Conservation (phyloP, 306 rosid species). For the Cercis canadensis region DNA sequence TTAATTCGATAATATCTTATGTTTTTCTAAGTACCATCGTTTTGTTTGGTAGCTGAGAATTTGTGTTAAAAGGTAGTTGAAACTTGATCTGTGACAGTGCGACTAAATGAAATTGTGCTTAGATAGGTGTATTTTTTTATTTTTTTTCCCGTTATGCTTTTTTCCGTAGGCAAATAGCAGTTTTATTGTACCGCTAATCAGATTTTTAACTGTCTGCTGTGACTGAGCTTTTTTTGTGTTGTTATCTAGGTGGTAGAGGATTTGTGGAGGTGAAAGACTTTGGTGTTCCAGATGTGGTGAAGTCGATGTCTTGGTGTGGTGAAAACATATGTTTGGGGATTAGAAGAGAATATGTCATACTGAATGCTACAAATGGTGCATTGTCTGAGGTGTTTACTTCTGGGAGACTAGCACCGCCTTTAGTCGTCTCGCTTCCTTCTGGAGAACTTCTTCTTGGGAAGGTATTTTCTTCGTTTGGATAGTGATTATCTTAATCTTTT, state of each 20-base stretch:
- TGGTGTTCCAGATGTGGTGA: conserved; percentile 84
- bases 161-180: not conserved
- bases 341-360: conserved; percentile 80
- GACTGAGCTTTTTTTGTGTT: conserved; percentile 10
- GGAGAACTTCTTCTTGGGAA: conserved; percentile 99
- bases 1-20: not conserved
- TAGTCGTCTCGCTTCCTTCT: conserved; percentile 86
- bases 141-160: not conserved
- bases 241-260: conserved; percentile 81
- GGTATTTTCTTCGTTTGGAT: conserved; percentile 50
- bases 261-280: conserved; percentile 95
- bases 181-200: not conserved
- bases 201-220: not conserved
- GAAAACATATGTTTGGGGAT: conserved; percentile 92
- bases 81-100: not conserved
- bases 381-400: conserved; percentile 89
- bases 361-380: conserved; percentile 78
- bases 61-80: not conserved
- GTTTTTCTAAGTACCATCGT: not conserved
- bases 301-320: conserved; percentile 97
- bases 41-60: not conserved
- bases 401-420: conserved; percentile 91
- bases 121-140: no score
- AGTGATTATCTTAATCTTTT: not conserved
- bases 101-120: not conserved